Conservation (phyloP, 2,329 filamentous ascomycete species). For the Fusarium haematococcum region DNA sequence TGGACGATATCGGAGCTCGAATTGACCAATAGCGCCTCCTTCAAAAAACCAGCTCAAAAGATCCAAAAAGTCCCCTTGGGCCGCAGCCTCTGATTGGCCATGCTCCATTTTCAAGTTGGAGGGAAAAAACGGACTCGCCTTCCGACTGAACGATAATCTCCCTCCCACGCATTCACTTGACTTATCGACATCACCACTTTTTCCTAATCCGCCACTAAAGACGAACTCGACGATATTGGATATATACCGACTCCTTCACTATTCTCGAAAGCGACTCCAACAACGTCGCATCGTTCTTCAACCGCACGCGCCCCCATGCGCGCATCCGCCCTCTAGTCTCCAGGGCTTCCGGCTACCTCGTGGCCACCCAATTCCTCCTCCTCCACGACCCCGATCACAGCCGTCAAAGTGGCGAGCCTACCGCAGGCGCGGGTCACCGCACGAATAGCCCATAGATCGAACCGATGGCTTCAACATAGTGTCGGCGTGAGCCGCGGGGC, state of each 20-base stretch:
- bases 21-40: conserved; percentile 39
- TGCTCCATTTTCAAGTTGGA: conserved; percentile 14
- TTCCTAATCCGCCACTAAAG: neutral
- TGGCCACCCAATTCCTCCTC: conserved; percentile 17
- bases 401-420: conserved; percentile 50
- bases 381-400: conserved; percentile 10
- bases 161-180: conserved; percentile 18
- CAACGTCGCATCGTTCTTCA: neutral
- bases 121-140: conserved; percentile 41
- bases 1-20: conserved; percentile 6
- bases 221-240: neutral
- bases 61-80: conserved; percentile 11
- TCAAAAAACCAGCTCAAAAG: conserved; percentile 7
- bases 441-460: conserved; percentile 52
- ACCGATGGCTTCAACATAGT: conserved; percentile 57
- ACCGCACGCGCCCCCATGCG: conserved; percentile 4
- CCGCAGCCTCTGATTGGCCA: conserved; percentile 35
- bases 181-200: conserved; percentile 23
- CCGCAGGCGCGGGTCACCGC: conserved; percentile 58
- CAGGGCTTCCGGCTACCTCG: conserved; percentile 18
- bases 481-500: conserved; percentile 52
- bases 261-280: neutral
- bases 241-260: neutral
- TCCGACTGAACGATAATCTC: conserved; percentile 12
- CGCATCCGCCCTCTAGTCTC: conserved; percentile 18